These are phyloP conservation scores for Porphyridium purpureum DNA, from an alignment of 23 red algal species.

Conservation along the genomic window DNA sequence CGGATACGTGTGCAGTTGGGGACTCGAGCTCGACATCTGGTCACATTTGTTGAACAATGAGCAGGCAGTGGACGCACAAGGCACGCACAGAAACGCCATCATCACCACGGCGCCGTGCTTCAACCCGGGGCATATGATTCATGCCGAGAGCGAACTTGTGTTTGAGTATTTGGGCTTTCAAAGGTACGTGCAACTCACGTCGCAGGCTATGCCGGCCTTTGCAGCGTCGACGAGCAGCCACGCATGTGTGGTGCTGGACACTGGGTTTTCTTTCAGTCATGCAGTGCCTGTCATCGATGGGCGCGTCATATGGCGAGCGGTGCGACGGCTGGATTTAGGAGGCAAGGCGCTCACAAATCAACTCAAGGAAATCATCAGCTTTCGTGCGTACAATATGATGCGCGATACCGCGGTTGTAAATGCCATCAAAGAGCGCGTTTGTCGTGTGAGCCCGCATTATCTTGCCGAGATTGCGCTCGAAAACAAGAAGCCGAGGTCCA, in stretches of 20 bases:
- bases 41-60: no score
- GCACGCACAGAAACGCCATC: no score
- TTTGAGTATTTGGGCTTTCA: constrained; percentile 41
- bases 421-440: constrained; percentile 73
- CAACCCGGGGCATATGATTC: no score
- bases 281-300: constrained; percentile 61
- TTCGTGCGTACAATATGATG: constrained; percentile 46
- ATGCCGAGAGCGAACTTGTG: constrained; percentile 33
- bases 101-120: no score
- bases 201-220: no score
- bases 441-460: constrained; percentile 30
- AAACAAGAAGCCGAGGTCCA: no score
- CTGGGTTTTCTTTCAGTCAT: constrained; percentile 54
- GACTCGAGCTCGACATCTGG: no score
- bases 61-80: no score
- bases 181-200: no score
- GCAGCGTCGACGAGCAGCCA: no score
- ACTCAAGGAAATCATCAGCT: constrained; percentile 52
- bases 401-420: constrained; percentile 55
- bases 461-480: constrained; percentile 11
- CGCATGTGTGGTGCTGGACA: constrained; percentile 53
- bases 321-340: constrained; percentile 48
- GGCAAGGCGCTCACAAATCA: constrained; percentile 68
- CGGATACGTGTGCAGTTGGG: no score
- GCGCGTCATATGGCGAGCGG: constrained; percentile 7